These are phyloP conservation scores for Lentinula lateritia DNA, from an alignment of 768 basidiomycete genomes.

Conservation along the genomic window DNA sequence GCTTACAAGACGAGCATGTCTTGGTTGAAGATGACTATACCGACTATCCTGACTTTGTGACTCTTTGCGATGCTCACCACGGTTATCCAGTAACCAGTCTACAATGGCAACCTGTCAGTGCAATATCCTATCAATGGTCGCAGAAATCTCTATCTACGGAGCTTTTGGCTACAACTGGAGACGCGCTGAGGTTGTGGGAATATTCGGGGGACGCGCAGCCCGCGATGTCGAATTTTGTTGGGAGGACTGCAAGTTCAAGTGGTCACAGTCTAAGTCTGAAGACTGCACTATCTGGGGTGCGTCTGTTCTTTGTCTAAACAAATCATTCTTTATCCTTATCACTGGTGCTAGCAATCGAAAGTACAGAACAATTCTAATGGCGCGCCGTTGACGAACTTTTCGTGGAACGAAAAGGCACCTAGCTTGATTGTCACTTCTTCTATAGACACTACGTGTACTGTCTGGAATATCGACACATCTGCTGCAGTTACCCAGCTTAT, in stretches of 20 bases:
- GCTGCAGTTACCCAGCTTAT: conserved; percentile 96
- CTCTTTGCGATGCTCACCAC: conserved; percentile 77
- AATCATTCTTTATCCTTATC: conserved; percentile 6
- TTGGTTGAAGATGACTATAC: conserved; percentile 80
- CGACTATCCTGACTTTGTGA: conserved; percentile 82
- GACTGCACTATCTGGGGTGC: conserved; percentile 76
- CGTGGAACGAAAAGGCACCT: conserved; percentile 93
- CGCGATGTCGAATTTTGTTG: conserved; percentile 61
- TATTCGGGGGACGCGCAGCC: conserved; percentile 64
- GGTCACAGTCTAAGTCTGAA: conserved; percentile 68
- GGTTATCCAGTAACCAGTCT: conserved; percentile 92
- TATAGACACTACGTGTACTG: conserved; percentile 97
- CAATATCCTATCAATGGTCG: conserved; percentile 59
- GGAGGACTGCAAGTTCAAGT: conserved; percentile 49
- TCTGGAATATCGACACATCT: conserved; percentile 96
- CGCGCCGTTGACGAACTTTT: conserved; percentile 93
- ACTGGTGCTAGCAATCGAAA: conserved; percentile 68
- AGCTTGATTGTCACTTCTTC: conserved; percentile 93
- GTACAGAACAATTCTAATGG: conserved; percentile 77
- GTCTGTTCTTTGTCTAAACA: conserved; percentile 21
- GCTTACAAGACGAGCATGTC: conserved; percentile 82
- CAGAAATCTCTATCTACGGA: conserved; percentile 67
- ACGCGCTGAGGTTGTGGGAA: conserved; percentile 91
- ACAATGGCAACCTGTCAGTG: conserved; percentile 85
- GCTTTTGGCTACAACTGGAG: conserved; percentile 89